Evolutionary conservation across 257 asterid species (phyloP).

Genomic region (Ophiorrhiza pumila): DNA sequence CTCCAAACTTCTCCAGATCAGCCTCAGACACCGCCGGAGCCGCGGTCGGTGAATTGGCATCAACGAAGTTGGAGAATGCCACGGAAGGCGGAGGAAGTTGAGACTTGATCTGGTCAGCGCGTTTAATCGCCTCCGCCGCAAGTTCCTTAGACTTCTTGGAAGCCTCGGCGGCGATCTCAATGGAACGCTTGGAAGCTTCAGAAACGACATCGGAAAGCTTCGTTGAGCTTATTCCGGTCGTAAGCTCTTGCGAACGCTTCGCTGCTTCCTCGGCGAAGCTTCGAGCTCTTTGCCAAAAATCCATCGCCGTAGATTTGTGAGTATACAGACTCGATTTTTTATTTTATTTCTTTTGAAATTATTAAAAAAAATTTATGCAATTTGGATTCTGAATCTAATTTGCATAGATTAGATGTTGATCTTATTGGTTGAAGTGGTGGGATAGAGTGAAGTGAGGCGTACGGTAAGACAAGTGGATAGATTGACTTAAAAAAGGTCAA

Average conservation of each 20-base stretch:
- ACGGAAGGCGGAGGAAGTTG: slow-evolving; percentile 66
- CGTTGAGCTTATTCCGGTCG: slow-evolving; percentile 51
- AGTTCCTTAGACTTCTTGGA: slow-evolving; percentile 51
- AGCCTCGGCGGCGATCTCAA: slow-evolving; percentile 60
- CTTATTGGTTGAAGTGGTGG: neutral
- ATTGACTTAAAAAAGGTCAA: neutral
- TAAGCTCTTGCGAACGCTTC: slow-evolving; percentile 71
- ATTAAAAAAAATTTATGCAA: too few relatives aligned
- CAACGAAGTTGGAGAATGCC: slow-evolving; percentile 49
- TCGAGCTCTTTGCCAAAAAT: slow-evolving; percentile 82
- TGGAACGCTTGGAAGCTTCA: slow-evolving; percentile 67
- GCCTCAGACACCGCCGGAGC: slow-evolving; percentile 22
- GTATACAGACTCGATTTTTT: neutral
- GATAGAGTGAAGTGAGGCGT: slow-evolving; percentile 8
- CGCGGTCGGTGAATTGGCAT: slow-evolving; percentile 23
- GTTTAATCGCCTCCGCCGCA: slow-evolving; percentile 61
- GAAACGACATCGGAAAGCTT: slow-evolving; percentile 74
- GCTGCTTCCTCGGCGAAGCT: slow-evolving; percentile 87
- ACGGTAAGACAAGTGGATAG: slow-evolving; percentile 5
- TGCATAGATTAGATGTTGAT: neutral
- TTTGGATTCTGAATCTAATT: neutral
- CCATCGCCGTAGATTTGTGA: slow-evolving; percentile 37
- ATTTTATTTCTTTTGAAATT: neutral
- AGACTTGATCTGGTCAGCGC: slow-evolving; percentile 88
- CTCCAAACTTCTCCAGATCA: slow-evolving; percentile 72